Conservation (phyloP, 495 filamentous ascomycete genomes). For the Cercophora sp. region DNA sequence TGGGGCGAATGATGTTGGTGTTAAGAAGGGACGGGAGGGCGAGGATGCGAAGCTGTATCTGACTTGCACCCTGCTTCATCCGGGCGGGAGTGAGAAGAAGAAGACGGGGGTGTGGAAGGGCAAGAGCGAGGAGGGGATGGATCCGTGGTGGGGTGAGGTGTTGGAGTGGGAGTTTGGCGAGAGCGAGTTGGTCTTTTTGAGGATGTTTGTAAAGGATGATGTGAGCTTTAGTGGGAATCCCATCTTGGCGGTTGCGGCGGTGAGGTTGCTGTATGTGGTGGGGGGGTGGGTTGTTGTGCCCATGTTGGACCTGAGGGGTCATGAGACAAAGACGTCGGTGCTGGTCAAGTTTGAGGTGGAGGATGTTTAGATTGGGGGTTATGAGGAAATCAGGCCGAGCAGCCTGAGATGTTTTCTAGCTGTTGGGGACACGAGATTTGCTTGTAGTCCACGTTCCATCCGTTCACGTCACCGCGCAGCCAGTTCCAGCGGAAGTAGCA, state of each 20-base stretch:
- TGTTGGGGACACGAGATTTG: conserved; percentile 7
- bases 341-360: conserved; percentile 48
- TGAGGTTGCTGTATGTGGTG: conserved; percentile 45
- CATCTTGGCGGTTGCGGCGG: conserved; percentile 42
- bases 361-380: conserved; percentile 20
- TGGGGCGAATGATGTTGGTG: conserved; percentile 47
- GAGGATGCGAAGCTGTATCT: conserved; percentile 48
- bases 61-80: conserved; percentile 50
- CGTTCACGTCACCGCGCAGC: conserved; percentile 5
- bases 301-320: conserved; percentile 50
- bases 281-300: conserved; percentile 50
- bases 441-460: conserved; percentile 9
- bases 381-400: conserved; percentile 1
- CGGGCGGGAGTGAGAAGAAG: conserved; percentile 36
- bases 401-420: conserved; percentile 9
- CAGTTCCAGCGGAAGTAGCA: conserved; percentile 13
- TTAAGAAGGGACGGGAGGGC: conserved; percentile 31
- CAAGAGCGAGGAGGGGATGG: conserved; percentile 24
- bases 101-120: conserved; percentile 38
- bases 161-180: conserved; percentile 55
- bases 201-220: conserved; percentile 52
- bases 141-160: conserved; percentile 50
- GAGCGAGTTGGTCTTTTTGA: conserved; percentile 49
- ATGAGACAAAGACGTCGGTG: conserved; percentile 48
- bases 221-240: conserved; percentile 49